Conservation (phyloP, 192 early-diverging fungal species). For the Piromyces sp. region DNA sequence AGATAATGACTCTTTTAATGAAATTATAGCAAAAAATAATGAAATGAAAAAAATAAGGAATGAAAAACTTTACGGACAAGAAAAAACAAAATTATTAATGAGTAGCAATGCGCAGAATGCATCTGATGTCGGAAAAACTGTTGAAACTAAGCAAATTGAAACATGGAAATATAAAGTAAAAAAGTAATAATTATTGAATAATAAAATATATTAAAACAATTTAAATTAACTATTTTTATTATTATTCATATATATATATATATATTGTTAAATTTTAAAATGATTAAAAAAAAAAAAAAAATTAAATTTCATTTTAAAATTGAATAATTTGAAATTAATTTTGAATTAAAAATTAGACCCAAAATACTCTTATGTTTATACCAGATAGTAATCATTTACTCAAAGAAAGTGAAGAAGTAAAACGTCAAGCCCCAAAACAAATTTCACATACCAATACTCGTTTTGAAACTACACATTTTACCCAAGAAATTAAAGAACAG, state of each 20-base stretch:
- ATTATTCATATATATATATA: too few relatives aligned
- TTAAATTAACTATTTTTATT: too few relatives aligned
- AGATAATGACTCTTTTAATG: slow-evolving; percentile 62
- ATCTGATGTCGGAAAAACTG: slow-evolving; percentile 4
- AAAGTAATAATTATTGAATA: not conserved
- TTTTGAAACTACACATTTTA: not conserved
- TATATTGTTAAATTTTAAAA: too few relatives aligned
- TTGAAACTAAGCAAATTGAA: slow-evolving; percentile 8
- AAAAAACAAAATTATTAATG: slow-evolving; percentile 15
- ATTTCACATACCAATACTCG: not conserved
- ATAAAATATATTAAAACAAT: too few relatives aligned
- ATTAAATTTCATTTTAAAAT: too few relatives aligned
- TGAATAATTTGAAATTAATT: not conserved
- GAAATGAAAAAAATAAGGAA: slow-evolving; percentile 33
- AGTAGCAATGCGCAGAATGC: slow-evolving; percentile 1
- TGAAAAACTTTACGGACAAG: slow-evolving; percentile 47
- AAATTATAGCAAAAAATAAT: slow-evolving; percentile 41
- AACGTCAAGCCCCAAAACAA: not conserved
- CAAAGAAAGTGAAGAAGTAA: not conserved
- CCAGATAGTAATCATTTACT: not conserved
- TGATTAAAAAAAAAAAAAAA: too few relatives aligned
- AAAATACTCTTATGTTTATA: not conserved
- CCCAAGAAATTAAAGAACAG: not conserved
- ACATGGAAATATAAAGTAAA: slow-evolving; percentile 44
- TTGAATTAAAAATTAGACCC: not conserved